These are phyloP conservation scores for Colletotrichum falcatum DNA, from an alignment of 2,329 filamentous ascomycete genomes.

Conservation along the genomic window DNA sequence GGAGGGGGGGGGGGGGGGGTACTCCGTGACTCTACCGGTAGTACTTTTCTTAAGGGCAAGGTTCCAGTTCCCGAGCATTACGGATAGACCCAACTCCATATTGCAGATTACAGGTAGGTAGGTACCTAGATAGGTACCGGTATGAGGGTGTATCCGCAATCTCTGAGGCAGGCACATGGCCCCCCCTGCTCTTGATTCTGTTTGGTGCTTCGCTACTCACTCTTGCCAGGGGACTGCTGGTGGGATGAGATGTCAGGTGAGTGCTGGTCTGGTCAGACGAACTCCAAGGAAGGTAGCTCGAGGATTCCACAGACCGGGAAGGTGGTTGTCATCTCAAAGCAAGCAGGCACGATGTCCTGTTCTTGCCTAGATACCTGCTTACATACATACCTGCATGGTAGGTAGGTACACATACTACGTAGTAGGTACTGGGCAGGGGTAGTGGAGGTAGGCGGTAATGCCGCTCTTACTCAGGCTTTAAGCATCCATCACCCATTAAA, in stretches of 20 bases:
- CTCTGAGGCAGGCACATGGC: constrained; percentile 36
- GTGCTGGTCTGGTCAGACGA: constrained; percentile 9
- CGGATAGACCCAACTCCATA: constrained; percentile 5
- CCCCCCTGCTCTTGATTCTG: constrained; percentile 21
- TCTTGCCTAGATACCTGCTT: no score
- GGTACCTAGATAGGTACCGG: no score
- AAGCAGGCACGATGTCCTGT: constrained; percentile 1
- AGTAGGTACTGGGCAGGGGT: no score
- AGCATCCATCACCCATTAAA: neutral
- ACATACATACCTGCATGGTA: no score
- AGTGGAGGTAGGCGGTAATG: neutral
- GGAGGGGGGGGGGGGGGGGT: neutral
- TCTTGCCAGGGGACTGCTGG: neutral
- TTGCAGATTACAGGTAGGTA: no score
- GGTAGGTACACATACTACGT: no score
- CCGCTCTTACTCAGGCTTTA: neutral
- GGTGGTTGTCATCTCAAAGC: constrained; percentile 13
- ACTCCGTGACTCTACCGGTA: no score
- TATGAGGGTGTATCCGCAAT: constrained; percentile 35
- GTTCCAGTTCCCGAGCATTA: constrained; percentile 8
- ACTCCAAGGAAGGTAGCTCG: constrained; percentile 4
- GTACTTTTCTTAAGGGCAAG: neutral
- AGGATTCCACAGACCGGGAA: neutral
- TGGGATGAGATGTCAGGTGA: constrained; percentile 20
- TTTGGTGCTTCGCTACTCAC: constrained; percentile 9